Base-by-base conservation (phyloP, 345 rosid genomes). In the Linum tenue region DNA sequence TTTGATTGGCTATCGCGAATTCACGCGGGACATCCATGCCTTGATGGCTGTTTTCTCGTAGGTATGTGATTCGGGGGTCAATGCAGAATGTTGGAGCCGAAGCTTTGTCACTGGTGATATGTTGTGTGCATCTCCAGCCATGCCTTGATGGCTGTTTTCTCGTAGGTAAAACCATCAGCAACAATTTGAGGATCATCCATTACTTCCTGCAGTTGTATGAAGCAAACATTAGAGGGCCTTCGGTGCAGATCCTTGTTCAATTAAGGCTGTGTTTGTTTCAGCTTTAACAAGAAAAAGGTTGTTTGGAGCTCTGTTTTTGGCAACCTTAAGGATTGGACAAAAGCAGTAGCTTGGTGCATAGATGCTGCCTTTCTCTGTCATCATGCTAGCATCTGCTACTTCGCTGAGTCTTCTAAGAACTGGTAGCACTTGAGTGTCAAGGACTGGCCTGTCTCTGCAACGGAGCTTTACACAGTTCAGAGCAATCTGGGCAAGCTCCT, bases 361-460 rank as follows among this genome's bases (percentile, higher is more conserved):
- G 0, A 40, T 37, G 38, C 64, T 76, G 70, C 75, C 71, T 40
- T 81, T 78, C 70, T 73, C 84, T 59, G 70, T 76, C 74, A 77
- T 87, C 55, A 77, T 69, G 56, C 73, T 75, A 63, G 77, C 71
- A 73, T 73, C 77, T n/a, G 94, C 92, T 64, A 87, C 69, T 65
- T 80, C 85, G 50, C 73, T 75, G 60, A 91, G 78, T 68, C 69
- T 82, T 81, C 78, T 82, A 41, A 92, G 92, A 75, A 78, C 73
- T 1, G 96, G 98, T 67, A 89, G 75, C 51, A 92, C 89, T 78
- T 87, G 82, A 0, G 74, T 78, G 36, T 87, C 84, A 53, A 89
- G 92, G 80, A 87, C 96, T 7, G 96, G 98, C 74, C 91, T 82
- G 44, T 92, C 98, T 78, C 96, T 79, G 78, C 98, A 92, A 74